These are phyloP conservation scores for Linnemannia schmuckeri DNA, from an alignment of 192 early-diverging fungal genomes.

Conservation along the genomic window DNA sequence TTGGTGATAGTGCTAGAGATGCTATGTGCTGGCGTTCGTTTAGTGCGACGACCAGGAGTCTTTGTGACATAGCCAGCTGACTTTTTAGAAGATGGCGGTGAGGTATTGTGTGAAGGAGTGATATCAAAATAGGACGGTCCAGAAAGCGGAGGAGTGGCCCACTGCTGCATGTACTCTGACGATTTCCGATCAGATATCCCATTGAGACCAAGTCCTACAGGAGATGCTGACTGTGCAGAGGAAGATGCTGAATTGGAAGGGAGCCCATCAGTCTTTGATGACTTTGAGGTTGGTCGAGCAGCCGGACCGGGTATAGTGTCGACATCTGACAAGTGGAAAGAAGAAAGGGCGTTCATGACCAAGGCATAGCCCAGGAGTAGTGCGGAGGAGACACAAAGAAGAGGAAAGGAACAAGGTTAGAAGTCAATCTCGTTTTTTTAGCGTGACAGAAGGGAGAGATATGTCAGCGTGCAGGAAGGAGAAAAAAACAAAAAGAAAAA, in stretches of 20 bases:
- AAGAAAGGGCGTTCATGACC: conserved; percentile 19
- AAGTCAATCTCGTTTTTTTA: conserved; percentile 12
- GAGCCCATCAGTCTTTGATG: not conserved
- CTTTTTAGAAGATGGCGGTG: conserved; percentile 11
- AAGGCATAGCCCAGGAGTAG: conserved; percentile 11
- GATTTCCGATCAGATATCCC: not conserved
- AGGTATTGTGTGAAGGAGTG: conserved; percentile 17
- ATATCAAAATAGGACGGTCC: conserved; percentile 54
- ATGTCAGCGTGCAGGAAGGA: not conserved
- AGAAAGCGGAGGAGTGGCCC: conserved; percentile 22
- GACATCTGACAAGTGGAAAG: conserved; percentile 13
- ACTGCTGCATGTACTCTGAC: conserved; percentile 5
- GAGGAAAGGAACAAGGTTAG: conserved; percentile 26
- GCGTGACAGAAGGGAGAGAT: conserved; percentile 5
- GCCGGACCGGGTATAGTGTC: conserved; percentile 18
- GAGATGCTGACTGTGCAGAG: not conserved
- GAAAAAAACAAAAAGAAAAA: conserved; percentile 1
- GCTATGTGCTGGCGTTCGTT: conserved; percentile 43
- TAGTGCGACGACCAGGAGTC: conserved; percentile 44
- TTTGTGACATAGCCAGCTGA: conserved; percentile 34
- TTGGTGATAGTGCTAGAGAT: conserved; percentile 50
- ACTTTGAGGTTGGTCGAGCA: not conserved
- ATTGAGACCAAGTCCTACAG: conserved; percentile 30
- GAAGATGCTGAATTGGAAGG: conserved; percentile 7
- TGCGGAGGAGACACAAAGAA: conserved; percentile 8